These are phyloP conservation scores for Trichophyton simii DNA, from an alignment of 2,329 filamentous ascomycete genomes.

Conservation along the genomic window DNA sequence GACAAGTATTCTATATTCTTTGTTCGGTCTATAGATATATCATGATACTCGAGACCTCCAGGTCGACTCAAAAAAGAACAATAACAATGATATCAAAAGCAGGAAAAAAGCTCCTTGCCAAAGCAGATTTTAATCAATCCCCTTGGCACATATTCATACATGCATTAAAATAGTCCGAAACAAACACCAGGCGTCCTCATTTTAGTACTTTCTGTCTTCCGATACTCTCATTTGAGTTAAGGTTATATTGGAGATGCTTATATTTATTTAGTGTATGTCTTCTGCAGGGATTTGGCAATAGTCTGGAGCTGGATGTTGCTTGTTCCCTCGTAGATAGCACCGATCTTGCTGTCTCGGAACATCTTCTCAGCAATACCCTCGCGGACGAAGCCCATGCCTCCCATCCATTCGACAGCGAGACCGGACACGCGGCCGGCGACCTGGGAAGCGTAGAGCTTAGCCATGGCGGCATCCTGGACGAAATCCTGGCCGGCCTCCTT, in stretches of 20 bases:
- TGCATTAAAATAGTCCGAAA: background rate
- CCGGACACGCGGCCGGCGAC: constrained; percentile 78
- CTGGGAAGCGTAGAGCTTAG: constrained; percentile 88
- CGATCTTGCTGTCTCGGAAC: constrained; percentile 96
- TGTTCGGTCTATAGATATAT: constrained; percentile 3
- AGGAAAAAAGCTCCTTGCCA: background rate
- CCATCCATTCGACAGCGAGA: constrained; percentile 95
- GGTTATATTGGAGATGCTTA: background rate
- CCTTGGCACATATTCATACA: constrained; percentile 6
- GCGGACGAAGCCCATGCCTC: constrained; percentile 94
- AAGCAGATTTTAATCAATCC: background rate
- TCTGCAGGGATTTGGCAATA: constrained; percentile 58
- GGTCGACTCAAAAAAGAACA: background rate
- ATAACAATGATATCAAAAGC: background rate
- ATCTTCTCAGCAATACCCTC: constrained; percentile 97
- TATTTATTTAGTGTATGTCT: constrained; percentile 49
- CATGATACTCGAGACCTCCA: background rate
- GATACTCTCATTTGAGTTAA: background rate
- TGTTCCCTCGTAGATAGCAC: constrained; percentile 84
- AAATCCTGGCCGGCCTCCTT: constrained; percentile 97
- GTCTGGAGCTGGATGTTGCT: constrained; percentile 58
- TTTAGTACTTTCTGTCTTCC: background rate
- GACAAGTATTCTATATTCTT: constrained; percentile 2
- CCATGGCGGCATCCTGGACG: constrained; percentile 93
- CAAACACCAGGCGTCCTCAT: constrained; percentile 3